Evolutionary conservation across 805 yeast genomes (phyloP), one percentile per base, ranked within the genome.

Genomic region (Candida multigemmis): DNA sequence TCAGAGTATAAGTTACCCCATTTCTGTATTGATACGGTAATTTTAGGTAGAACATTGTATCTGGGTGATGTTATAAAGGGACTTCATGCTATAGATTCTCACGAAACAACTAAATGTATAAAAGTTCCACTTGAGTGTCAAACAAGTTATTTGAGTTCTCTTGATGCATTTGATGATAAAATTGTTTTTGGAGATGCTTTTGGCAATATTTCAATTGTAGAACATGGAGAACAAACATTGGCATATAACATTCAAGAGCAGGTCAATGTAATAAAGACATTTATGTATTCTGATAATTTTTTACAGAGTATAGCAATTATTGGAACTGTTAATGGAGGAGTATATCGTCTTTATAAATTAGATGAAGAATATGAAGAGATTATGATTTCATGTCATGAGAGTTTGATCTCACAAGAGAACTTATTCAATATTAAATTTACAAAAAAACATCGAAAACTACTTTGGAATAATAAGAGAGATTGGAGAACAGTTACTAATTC

Each of bases 291-390:
- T 5, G 24, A 12, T 6, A 7, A 19, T 2, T 18, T 19, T n/a
- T 14, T 24, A 10, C 18, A 7, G 11, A 22, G 31, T 3, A 23
- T 35, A 9, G 46, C 41, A 0, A 12, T 50, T 1, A 19, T 53
- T 14, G 60, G 58, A 10, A 52, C 58, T 1, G 43, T 42, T 6
- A 36, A 39, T 27, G 60, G 60, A 10, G 58, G 46, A 4, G 31
- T 53, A 4, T 48, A 48, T 24, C 19, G 15, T 4, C 14, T 44
- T 3, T 31, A 34, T 22, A 28, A 33, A 16, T 12, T 41, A n/a
- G 37, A 34, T 19, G 37, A 39, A 20, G 42, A 36, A 5, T 20
- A 30, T 7, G 36, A 34, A 22, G 33, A 27, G 1, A 26, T 35
- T 10, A 21, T 46, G 3, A 29, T 17, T 4, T 29, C 25, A 11